phyloP scores from a whole-genome alignment of 129 eudicot species.

The Flaveria robusta region DNA sequence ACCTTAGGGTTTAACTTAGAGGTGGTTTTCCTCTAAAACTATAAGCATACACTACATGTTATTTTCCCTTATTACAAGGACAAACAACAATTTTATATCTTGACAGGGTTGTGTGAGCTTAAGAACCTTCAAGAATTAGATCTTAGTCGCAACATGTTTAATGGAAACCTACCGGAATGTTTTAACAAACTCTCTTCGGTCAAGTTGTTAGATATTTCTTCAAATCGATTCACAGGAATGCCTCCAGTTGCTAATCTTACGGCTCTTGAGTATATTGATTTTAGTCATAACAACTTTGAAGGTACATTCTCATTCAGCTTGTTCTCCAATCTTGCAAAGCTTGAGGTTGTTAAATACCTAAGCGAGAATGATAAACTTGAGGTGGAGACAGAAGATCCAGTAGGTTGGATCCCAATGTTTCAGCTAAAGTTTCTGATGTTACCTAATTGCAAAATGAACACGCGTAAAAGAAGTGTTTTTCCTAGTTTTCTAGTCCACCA shows the following conservation, averaged over 20 bases:
- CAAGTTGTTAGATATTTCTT: constrained; percentile 5
- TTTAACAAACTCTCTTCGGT: not conserved
- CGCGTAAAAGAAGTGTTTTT: constrained; percentile 6
- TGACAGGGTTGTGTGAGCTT: not conserved
- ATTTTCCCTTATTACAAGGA: too few relatives aligned
- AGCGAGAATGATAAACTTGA: not conserved
- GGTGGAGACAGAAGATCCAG: constrained; percentile 25
- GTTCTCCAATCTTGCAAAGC: constrained; percentile 33
- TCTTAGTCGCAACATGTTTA: not conserved
- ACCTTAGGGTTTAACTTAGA: too few relatives aligned
- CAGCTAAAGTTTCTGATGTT: constrained; percentile 29
- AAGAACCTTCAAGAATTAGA: not conserved
- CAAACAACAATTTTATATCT: not conserved
- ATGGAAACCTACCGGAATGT: not conserved
- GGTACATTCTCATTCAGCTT: constrained; percentile 36
- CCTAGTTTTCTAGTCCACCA: constrained; percentile 39
- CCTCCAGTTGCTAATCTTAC: constrained; percentile 13
- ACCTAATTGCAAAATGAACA: constrained; percentile 30
- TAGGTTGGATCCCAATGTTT: constrained; percentile 32
- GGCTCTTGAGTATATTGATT: constrained; percentile 36
- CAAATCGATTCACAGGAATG: constrained; percentile 20
- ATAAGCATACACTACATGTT: too few relatives aligned
- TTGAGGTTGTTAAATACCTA: not conserved
- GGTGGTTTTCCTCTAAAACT: not conserved
- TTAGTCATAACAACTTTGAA: constrained; percentile 30